phyloP scores from a whole-genome alignment of 176 grass and related monocot genomes.

The Musa acuminata region DNA sequence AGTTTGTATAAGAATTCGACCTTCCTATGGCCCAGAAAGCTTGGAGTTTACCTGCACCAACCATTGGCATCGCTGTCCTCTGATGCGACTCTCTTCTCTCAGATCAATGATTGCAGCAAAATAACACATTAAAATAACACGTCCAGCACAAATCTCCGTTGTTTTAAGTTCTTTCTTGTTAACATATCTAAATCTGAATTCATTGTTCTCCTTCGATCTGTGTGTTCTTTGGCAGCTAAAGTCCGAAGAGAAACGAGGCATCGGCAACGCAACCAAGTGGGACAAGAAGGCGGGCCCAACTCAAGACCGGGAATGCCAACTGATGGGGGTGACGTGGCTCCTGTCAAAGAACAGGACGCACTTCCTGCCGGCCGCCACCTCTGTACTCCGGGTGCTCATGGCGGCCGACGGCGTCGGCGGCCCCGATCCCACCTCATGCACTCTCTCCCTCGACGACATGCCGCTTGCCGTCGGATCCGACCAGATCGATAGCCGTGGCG shows the following conservation, averaged over 20 bases:
- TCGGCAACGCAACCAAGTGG: background rate
- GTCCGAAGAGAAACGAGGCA: background rate
- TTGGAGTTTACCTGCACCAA: background rate
- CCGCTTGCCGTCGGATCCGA: constrained; percentile 4
- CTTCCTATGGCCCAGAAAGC: background rate
- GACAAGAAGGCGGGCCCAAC: background rate
- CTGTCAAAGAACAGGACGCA: constrained; percentile 15
- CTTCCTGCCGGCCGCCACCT: constrained; percentile 1
- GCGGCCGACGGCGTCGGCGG: background rate
- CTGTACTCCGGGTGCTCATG: constrained; percentile 16
- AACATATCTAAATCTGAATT: background rate
- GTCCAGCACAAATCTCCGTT: background rate
- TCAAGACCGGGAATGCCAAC: constrained; percentile 9
- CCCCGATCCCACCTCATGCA: background rate
- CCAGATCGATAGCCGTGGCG: constrained; percentile 1
- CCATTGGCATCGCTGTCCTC: background rate
- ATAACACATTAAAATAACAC: background rate
- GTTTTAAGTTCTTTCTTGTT: background rate
- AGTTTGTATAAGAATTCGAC: background rate
- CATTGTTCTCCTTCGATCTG: background rate
- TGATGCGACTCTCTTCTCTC: background rate
- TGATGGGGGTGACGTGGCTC: constrained; percentile 22
- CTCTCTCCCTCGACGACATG: constrained; percentile 8
- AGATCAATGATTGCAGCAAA: background rate
- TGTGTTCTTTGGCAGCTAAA: background rate